Evolutionary conservation across 1,284 basidiomycete genomes (phyloP), one percentile per base, ranked within the genome.

Genomic region (Acaromyces ingoldii): DNA sequence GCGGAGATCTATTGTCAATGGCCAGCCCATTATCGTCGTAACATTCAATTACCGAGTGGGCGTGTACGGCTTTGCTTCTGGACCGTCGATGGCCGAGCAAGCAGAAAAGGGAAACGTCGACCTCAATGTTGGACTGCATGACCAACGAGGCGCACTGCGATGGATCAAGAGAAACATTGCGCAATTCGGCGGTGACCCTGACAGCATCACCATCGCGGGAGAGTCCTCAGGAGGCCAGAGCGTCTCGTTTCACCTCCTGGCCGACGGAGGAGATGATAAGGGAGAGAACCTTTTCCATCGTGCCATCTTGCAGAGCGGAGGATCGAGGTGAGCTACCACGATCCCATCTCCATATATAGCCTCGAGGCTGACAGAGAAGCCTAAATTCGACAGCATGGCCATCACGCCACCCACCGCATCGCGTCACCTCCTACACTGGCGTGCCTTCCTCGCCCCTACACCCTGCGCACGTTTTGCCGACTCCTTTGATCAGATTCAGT

Each of bases 231-330:
- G 64, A 0, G 62, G 53, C 2, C 56, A 60, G 52, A 43, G 41
- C 10, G 34, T 58, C 6, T 40, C 51, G 0, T 49, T 53, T 6
- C 62, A 63, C 24, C 51, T 50, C 39, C 47, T 57, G 13, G 56
- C 58, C 28, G 53, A 65, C 39, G 58, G 54, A 25, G 53, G 58
- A n/a, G n/a, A 57, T 36, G 10, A 38, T 17, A 22, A 7, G 37
- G 48, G 50, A 1, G 33, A 58, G 10, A 48, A 49, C 6, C 60
- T 67, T 11, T 67, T 53, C 41, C 57, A 53, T 15, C 58, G 53
- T 7, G 63, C 62, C 13, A 66, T 66, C 22, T 53, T 63, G 55
- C 51, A 62, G 22, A 57, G 53, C 31, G 63, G 63, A 19, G 49
- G 49, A 40, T 43, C 57, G 0, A 51, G 54, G 1, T 51, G 58